These are phyloP conservation scores for Euphorbia lathyris DNA, from an alignment of 345 rosid species.

Conservation along the genomic window DNA sequence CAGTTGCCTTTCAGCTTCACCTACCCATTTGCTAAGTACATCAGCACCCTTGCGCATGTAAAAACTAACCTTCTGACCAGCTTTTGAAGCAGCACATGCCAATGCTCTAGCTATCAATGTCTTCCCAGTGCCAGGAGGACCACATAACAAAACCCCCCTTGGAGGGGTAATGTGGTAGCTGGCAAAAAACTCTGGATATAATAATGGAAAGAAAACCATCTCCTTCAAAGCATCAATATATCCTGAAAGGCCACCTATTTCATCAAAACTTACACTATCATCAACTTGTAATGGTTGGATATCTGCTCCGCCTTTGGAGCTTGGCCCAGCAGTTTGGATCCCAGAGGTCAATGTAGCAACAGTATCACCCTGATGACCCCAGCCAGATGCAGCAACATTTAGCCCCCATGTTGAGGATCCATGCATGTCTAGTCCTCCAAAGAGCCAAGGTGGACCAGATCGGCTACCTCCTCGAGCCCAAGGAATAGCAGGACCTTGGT, in stretches of 20 bases:
- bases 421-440: slow-evolving; percentile 91
- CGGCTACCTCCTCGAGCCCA: slow-evolving; percentile 95
- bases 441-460: slow-evolving; percentile 96
- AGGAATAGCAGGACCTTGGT: slow-evolving; percentile 94
- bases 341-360: slow-evolving; percentile 73
- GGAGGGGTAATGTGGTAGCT: slow-evolving; percentile 97
- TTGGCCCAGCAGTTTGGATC: slow-evolving; percentile 99
- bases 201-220: slow-evolving; percentile 97
- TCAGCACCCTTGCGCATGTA: slow-evolving; percentile 99
- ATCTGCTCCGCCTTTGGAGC: slow-evolving; percentile 99
- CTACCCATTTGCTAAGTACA: slow-evolving; percentile 99
- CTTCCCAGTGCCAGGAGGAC: slow-evolving; percentile 99
- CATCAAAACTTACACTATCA: slow-evolving; percentile 87
- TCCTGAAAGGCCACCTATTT: slow-evolving; percentile 93
- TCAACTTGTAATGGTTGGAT: slow-evolving; percentile 98
- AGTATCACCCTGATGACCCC: slow-evolving; percentile 97
- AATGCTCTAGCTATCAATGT: slow-evolving; percentile 98
- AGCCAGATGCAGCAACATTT: slow-evolving; percentile 97
- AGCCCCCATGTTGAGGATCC: slow-evolving; percentile 79
- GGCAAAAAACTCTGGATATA: slow-evolving; percentile 98
- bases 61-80: slow-evolving; percentile 99
- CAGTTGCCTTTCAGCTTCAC: slow-evolving; percentile 99
- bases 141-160: slow-evolving; percentile 95
- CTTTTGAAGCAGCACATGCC: slow-evolving; percentile 99
- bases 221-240: slow-evolving; percentile 96